Evolutionary conservation across 2,329 filamentous ascomycete species (phyloP), one percentile per base, ranked within the genome.

Genomic region (Aspergillus sp.): DNA sequence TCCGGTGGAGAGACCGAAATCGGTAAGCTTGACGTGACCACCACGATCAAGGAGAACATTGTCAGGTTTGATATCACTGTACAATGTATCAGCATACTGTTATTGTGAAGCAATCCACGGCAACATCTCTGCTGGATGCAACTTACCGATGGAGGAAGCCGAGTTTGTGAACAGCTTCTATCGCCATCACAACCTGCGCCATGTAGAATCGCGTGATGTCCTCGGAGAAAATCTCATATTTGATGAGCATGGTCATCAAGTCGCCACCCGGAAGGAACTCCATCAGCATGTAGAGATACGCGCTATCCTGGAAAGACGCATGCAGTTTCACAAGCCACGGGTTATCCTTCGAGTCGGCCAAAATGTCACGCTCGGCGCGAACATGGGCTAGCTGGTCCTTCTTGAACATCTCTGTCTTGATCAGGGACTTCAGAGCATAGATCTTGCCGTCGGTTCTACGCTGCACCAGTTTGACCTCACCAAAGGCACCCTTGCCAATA

Each of bases 381-480:
- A 98, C 91, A 65, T 98, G 91, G 12, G 91, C 91, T 40, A 98
- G 69, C 61, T 98, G 91, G 56, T 98, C 91, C 64, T 94, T 95
- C 68, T 94, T 95, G 69, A 95, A 95, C 91, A 98, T 98, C 64
- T 98, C 91, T 30, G 86, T 86, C 71, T 98, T 98, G 63, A 98
- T 86, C 47, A 98, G 71, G 28, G 89, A 96, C 69, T 98, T 98
- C 71, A 98, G 82, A 39, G 91, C 91, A 52, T 96, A 98, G 43
- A 98, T 88, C 64, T 94, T 94, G 63, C 85, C 86, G 53, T 96
- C 91, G 33, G 84, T 79, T 72, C 88, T 94, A 67, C 93, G 85
- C 67, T 94, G 88, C 37, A 98, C 91, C 41, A 98, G 73, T 66
- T 94, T 93, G 51, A 98, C 91, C 63, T 98, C 91, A 58, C 91